Evolutionary conservation across 2,329 filamentous ascomycete species (phyloP).

Genomic region (Beauveria caledonica): DNA sequence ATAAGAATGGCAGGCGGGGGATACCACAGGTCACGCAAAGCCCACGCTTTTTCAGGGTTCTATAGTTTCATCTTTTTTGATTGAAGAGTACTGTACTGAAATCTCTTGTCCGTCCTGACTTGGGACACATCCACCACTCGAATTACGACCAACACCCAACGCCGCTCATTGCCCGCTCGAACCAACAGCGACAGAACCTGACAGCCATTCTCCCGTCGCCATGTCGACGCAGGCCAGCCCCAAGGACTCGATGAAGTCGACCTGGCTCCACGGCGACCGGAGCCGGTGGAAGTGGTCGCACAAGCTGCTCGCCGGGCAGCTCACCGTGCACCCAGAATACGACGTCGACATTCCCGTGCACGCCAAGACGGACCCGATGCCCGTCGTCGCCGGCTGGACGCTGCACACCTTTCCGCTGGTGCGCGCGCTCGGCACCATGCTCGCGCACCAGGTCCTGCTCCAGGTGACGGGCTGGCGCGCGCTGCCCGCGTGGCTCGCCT

Average conservation of each 20-base stretch:
- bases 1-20: neutral
- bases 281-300: conserved; percentile 21
- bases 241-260: conserved; percentile 29
- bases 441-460: conserved; percentile 25
- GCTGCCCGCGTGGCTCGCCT: conserved; percentile 20
- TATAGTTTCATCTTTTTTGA: too few species aligned
- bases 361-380: conserved; percentile 29
- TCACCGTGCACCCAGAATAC: conserved; percentile 18
- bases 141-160: too few species aligned
- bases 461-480: conserved; percentile 19
- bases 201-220: neutral
- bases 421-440: conserved; percentile 26
- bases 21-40: too few species aligned
- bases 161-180: too few species aligned
- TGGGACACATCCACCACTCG: too few species aligned
- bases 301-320: conserved; percentile 21
- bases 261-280: conserved; percentile 22
- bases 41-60: too few species aligned
- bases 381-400: conserved; percentile 24
- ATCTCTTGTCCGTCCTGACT: too few species aligned
- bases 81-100: too few species aligned
- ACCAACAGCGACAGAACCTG: too few species aligned
- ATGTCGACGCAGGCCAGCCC: neutral
- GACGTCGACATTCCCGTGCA: conserved; percentile 26
- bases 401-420: conserved; percentile 28